Base-by-base conservation (phyloP, 2,329 filamentous ascomycete genomes). In the Lecanicillium sp. region DNA sequence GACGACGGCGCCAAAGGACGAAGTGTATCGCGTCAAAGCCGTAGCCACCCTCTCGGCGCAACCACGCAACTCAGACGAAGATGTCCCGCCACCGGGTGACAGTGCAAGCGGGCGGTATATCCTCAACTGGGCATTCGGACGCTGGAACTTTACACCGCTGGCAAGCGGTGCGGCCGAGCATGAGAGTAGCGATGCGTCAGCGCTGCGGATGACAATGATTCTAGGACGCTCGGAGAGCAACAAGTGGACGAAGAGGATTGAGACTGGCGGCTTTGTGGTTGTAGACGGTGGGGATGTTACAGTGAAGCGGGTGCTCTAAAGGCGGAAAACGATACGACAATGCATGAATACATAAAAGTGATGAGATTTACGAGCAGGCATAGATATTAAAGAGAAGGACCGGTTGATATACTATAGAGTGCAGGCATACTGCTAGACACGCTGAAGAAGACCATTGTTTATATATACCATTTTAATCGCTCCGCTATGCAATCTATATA, bases 41-140 rank as follows among this genome's bases (percentile, higher is more conserved):
- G 64, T 78, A 9, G 51, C 77, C 11, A 68, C 69, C 2, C 65
- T 72, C 3, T 62, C 68, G 0, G 56, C 65, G 1, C 51, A 62
- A 0, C 65, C 77, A 8, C 48, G 49, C 14, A 68, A 68, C 50
- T 78, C 77, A 1, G 72, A 75, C 40, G 64, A 68, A 17, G 67
- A 72, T 29, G 50, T 56, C 0, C 55, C 58, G 7, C 52, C 60
- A 22, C 55, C 56, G 5, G 53, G 51, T 7, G 48, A 58, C 4
- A 51, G 53, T 34, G 50, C 61, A 3, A 43, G 44, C 3, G 57
- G 53, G 3, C 71, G 85, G 40, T 95, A 92, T 56, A 95, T 98
- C 32, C 73, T 98, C 43, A 98, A 98, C 59, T 98, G 92, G 92
- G 92, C 92, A 0, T 98, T 98, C 63, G 88, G 88, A 1, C 75